Conservation (phyloP, 2,329 filamentous ascomycete species). For the Fusarium ambrosium region DNA sequence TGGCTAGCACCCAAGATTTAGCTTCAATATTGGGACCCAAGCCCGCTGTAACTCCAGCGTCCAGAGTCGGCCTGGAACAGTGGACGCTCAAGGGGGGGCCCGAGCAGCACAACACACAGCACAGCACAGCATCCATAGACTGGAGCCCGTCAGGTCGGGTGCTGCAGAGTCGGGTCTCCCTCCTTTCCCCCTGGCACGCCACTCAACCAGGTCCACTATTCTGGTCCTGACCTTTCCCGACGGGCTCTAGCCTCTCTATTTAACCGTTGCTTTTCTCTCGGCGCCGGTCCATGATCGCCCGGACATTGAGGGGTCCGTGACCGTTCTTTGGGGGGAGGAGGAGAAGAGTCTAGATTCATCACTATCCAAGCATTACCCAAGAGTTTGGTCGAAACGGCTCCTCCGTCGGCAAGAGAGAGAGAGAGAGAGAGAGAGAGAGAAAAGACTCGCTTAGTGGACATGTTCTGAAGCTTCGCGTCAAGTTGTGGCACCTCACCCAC, state of each 20-base stretch:
- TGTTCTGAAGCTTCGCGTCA: background rate
- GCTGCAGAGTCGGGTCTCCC: slow-evolving; percentile 1
- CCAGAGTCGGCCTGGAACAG: background rate
- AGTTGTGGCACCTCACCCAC: background rate
- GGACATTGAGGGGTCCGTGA: slow-evolving; percentile 15
- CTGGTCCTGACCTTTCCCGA: slow-evolving; percentile 10
- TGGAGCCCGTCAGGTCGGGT: slow-evolving; percentile 5
- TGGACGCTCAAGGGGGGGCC: background rate
- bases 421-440: too few species aligned
- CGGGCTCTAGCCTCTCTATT: slow-evolving; percentile 2
- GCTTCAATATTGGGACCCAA: background rate
- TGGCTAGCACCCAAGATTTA: background rate
- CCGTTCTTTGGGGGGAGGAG: background rate
- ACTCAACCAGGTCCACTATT: slow-evolving; percentile 2
- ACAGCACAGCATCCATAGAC: background rate
- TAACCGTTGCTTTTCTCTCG: slow-evolving; percentile 6
- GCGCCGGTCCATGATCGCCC: slow-evolving; percentile 11
- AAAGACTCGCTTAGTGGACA: background rate
- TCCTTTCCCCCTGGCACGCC: background rate
- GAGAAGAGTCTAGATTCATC: slow-evolving; percentile 1
- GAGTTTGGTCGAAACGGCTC: background rate
- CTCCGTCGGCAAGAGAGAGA: background rate
- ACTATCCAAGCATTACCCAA: background rate
- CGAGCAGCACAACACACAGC: background rate
- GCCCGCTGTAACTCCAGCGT: slow-evolving; percentile 5